Percentiles rank a stretch among this genome's conserved stretches.
These are phyloP conservation scores for Exophiala dermatitidis DNA, from an alignment of 2,329 filamentous ascomycete species.

Conservation along the genomic window DNA sequence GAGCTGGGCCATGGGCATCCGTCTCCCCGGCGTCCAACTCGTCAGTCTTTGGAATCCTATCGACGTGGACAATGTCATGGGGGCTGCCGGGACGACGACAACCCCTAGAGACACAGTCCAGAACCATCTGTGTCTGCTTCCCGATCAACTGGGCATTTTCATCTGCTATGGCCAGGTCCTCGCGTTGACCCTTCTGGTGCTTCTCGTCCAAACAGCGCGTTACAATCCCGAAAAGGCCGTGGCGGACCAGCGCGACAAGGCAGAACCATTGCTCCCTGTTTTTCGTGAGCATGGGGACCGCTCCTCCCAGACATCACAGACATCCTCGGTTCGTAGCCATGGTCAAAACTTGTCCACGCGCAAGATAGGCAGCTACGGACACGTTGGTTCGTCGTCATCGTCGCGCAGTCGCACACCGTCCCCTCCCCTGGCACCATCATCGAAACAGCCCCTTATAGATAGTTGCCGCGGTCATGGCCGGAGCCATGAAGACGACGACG, in stretches of 20 bases:
- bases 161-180: slow-evolving; percentile 66
- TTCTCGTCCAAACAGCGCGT: slow-evolving; percentile 24
- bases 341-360: slow-evolving; percentile 17
- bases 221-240: slow-evolving; percentile 26
- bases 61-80: slow-evolving; percentile 44
- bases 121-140: slow-evolving; percentile 82
- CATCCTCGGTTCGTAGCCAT: slow-evolving; percentile 11
- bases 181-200: slow-evolving; percentile 43
- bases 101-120: slow-evolving; percentile 56
- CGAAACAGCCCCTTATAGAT: slow-evolving; percentile 47
- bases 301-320: slow-evolving; percentile 27
- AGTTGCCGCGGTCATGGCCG: slow-evolving; percentile 23
- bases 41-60: slow-evolving; percentile 90
- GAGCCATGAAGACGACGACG: slow-evolving; percentile 6
- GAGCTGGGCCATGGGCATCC: slow-evolving; percentile 93
- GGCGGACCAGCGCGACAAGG: slow-evolving; percentile 27
- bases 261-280: slow-evolving; percentile 27
- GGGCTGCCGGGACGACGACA: slow-evolving; percentile 24
- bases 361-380: slow-evolving; percentile 22
- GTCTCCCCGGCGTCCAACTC: slow-evolving; percentile 77
- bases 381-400: slow-evolving; percentile 36
- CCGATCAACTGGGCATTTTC: slow-evolving; percentile 79
- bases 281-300: slow-evolving; percentile 30
- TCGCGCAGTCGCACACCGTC: slow-evolving; percentile 30
- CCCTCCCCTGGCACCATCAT: slow-evolving; percentile 38